phyloP scores from a whole-genome alignment of 225 moss, liverwort and hornwort genomes.

The Sphagnum tenellum region DNA sequence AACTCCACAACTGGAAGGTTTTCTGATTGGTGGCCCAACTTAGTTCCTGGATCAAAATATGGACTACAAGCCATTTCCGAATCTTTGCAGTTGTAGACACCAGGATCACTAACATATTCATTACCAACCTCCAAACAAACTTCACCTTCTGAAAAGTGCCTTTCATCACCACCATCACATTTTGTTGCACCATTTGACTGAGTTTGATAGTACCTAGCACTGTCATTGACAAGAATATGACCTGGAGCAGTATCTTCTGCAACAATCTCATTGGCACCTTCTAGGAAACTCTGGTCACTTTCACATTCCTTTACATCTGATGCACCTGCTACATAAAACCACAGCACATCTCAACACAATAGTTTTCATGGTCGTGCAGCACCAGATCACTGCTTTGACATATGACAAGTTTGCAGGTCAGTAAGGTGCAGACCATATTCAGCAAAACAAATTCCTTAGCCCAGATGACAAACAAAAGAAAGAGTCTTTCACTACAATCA shows the following conservation, averaged over 20 bases:
- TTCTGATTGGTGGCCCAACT: conserved; percentile 12
- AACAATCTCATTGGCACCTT: conserved; percentile 7
- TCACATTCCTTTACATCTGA: conserved; percentile 1
- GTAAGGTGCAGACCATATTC: no score
- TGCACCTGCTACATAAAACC: neutral
- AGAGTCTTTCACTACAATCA: no score
- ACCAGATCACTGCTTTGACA: no score
- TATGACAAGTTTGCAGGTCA: no score
- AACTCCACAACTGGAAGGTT: conserved; percentile 23
- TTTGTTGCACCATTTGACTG: conserved; percentile 30
- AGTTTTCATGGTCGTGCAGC: no score
- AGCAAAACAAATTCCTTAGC: no score
- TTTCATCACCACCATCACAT: conserved; percentile 6
- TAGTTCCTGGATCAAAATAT: neutral
- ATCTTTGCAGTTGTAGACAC: conserved; percentile 42
- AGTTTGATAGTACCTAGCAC: conserved; percentile 41
- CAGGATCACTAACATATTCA: conserved; percentile 79
- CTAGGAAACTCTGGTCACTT: conserved; percentile 7
- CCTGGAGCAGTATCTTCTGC: conserved; percentile 1
- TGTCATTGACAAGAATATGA: conserved; percentile 27
- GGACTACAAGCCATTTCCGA: conserved; percentile 13
- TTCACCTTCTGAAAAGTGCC: conserved; percentile 43
- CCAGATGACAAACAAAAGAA: no score
- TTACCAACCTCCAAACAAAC: conserved; percentile 9
- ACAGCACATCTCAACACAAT: no score